A percentile compares a stretch with the other conserved stretches of the same genome.
phyloP scores from a whole-genome alignment of 2,329 filamentous ascomycete genomes.

The Penicillium sp. region DNA sequence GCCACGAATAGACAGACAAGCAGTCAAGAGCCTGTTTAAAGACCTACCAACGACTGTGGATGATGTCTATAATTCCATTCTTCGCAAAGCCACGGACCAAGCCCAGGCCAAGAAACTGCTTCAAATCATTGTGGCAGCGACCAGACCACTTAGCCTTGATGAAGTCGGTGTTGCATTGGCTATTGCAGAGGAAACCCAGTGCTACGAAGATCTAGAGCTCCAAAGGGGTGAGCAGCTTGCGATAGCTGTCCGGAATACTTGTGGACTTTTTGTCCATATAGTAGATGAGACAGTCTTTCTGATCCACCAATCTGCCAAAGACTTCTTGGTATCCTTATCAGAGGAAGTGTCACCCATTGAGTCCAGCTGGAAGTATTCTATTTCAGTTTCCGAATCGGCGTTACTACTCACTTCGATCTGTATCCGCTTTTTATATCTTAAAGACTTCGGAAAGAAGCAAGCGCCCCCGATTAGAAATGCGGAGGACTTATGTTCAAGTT shows the following conservation, averaged over 20 bases:
- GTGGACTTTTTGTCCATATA: not conserved
- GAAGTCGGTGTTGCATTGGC: not conserved
- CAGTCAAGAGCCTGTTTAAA: not conserved
- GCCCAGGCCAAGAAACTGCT: not conserved
- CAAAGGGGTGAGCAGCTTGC: not conserved
- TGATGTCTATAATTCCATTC: not conserved
- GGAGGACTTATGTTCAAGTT: not conserved
- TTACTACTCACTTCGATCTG: not conserved
- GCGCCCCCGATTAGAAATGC: not conserved
- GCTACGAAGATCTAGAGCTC: not conserved
- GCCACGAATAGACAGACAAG: not conserved
- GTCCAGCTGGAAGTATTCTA: not conserved
- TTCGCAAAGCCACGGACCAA: not conserved
- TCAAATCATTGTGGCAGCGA: not conserved
- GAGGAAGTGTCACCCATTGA: not conserved
- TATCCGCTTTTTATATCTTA: not conserved
- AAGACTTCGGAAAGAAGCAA: not conserved
- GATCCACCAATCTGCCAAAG: not conserved
- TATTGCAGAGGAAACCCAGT: not conserved
- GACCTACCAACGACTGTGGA: not conserved
- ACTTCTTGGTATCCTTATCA: not conserved
- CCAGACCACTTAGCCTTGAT: not conserved
- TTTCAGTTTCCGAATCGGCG: not conserved
- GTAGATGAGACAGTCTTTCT: not conserved
- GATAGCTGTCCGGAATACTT: not conserved